phyloP scores from a whole-genome alignment of 352 stramenopile species.

The Phytophthora chlamydospora region DNA sequence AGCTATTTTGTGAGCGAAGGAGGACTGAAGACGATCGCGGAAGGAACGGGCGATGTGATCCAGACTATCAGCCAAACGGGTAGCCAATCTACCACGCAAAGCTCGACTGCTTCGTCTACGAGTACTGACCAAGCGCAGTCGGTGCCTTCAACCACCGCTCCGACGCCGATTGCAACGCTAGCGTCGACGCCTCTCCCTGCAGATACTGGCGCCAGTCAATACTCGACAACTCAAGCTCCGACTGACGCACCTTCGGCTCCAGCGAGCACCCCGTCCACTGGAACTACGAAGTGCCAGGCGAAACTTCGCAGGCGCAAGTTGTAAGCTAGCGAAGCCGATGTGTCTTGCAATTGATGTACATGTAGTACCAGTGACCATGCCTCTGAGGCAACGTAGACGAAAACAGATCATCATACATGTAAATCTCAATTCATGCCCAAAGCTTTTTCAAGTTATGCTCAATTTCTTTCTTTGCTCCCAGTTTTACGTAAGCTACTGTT shows the following conservation, averaged over 20 bases:
- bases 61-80: slow-evolving; percentile 7
- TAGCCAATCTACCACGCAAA: neutral
- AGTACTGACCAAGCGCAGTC: neutral
- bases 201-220: slow-evolving; percentile 7
- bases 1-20: slow-evolving; percentile 56
- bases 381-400: slow-evolving; percentile 2
- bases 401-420: slow-evolving; percentile 5
- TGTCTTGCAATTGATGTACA: neutral
- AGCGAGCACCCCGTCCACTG: neutral
- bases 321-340: slow-evolving; percentile 1
- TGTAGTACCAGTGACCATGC: slow-evolving; percentile 7
- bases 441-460: no score
- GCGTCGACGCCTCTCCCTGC: slow-evolving; percentile 7
- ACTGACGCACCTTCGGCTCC: slow-evolving; percentile 5
- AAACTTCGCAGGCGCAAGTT: slow-evolving; percentile 25
- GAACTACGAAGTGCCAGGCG: slow-evolving; percentile 19
- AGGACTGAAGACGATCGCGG: slow-evolving; percentile 28
- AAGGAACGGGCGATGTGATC: slow-evolving; percentile 9
- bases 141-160: neutral
- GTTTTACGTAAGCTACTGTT: no score
- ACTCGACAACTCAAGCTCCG: neutral
- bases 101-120: neutral
- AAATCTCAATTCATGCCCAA: no score
- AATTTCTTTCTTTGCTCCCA: no score
- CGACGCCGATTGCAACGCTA: neutral